A percentile compares a stretch with the other conserved stretches of the same genome.
phyloP scores from a whole-genome alignment of 176 grass and related monocot genomes.

The Alopecurus myosuroides region DNA sequence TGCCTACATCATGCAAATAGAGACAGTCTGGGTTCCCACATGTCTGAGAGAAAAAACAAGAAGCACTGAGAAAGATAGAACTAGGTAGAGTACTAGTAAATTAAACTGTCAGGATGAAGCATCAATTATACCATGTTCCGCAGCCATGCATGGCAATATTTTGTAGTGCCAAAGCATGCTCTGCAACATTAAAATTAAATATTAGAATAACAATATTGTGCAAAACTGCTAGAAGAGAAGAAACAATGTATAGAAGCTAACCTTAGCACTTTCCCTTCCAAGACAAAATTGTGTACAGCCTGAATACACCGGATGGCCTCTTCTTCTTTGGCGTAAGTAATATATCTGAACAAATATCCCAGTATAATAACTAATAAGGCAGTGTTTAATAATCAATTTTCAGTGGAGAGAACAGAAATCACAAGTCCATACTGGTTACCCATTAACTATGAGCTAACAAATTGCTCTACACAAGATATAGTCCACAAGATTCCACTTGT shows the following conservation, averaged over 20 bases:
- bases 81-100: constrained; percentile 13
- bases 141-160: constrained; percentile 98
- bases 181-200: constrained; percentile 38
- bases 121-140: constrained; percentile 76
- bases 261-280: constrained; percentile 96
- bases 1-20: constrained; percentile 96
- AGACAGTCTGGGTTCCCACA: constrained; percentile 99
- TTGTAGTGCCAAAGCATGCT: constrained; percentile 98
- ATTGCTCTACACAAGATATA: neutral
- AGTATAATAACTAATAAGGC: neutral
- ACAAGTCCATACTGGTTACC: neutral
- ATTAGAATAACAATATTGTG: constrained; percentile 7
- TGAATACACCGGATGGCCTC: constrained; percentile 96
- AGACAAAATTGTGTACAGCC: constrained; percentile 93
- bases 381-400: neutral
- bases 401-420: neutral
- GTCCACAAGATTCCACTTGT: neutral
- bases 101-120: constrained; percentile 3
- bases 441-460: neutral
- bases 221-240: constrained; percentile 15
- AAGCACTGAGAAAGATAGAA: constrained; percentile 19
- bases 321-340: constrained; percentile 97
- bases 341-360: constrained; percentile 62
- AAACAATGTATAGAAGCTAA: constrained; percentile 36
- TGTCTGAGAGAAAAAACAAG: constrained; percentile 47